Percentiles rank a stretch among this genome's conserved stretches.
Evolutionary conservation across 768 basidiomycete species (phyloP).

Genomic region (Favolaschia claudopus): DNA sequence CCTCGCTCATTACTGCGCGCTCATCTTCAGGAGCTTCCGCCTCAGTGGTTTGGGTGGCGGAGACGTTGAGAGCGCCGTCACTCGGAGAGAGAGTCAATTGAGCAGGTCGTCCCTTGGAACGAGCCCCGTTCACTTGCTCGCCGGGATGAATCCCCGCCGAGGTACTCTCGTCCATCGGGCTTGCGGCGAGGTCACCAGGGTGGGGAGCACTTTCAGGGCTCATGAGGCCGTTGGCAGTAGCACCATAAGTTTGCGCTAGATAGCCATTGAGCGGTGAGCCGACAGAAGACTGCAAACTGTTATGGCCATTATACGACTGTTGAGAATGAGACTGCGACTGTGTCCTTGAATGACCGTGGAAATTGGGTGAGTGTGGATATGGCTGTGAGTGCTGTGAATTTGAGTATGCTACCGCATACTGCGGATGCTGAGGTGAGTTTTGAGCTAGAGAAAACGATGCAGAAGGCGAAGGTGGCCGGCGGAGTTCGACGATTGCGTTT

Average conservation of each 20-base stretch:
- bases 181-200: slow-evolving; percentile 21
- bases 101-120: slow-evolving; percentile 54
- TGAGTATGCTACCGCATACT: slow-evolving; percentile 41
- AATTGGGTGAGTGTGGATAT: slow-evolving; percentile 27
- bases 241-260: slow-evolving; percentile 30
- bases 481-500: slow-evolving; percentile 90
- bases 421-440: slow-evolving; percentile 38
- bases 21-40: slow-evolving; percentile 59
- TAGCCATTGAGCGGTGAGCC: slow-evolving; percentile 27
- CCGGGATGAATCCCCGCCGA: slow-evolving; percentile 21
- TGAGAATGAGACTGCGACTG: slow-evolving; percentile 55
- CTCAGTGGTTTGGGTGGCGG: slow-evolving; percentile 41
- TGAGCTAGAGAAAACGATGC: slow-evolving; percentile 36
- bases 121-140: slow-evolving; percentile 17
- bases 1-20: slow-evolving; percentile 71
- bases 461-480: slow-evolving; percentile 63
- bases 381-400: slow-evolving; percentile 27
- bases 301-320: slow-evolving; percentile 51
- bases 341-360: slow-evolving; percentile 44
- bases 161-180: slow-evolving; percentile 11
- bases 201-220: slow-evolving; percentile 33
- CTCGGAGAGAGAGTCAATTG: slow-evolving; percentile 67
- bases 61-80: slow-evolving; percentile 60
- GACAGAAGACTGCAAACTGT: slow-evolving; percentile 26
- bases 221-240: slow-evolving; percentile 28